Conservation (phyloP, 257 asterid species). For the Orobanche coerulescens region DNA sequence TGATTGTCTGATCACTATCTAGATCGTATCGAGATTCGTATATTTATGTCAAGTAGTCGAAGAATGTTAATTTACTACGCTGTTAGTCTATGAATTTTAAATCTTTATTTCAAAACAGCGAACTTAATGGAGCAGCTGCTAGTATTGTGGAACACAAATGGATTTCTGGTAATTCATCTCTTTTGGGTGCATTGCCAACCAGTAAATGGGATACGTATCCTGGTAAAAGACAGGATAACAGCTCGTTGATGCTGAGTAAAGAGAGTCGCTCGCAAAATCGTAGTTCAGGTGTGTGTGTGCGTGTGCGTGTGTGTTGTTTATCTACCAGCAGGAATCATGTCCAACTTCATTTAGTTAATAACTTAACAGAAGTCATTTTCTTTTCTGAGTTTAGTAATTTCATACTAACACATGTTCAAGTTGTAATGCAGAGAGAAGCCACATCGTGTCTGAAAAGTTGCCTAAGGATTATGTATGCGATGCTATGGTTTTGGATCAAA, state of each 20-base stretch:
- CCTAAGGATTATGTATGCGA: slow-evolving; percentile 21
- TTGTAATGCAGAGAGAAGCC: slow-evolving; percentile 28
- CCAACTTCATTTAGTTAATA: background rate
- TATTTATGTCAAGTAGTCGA: background rate
- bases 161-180: slow-evolving; percentile 13
- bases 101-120: slow-evolving; percentile 21
- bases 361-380: background rate
- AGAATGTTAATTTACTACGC: background rate
- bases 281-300: slow-evolving; percentile 23
- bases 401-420: slow-evolving; percentile 4
- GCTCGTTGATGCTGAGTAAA: slow-evolving; percentile 13
- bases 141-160: slow-evolving; percentile 15
- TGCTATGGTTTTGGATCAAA: slow-evolving; percentile 24
- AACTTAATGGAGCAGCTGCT: slow-evolving; percentile 27
- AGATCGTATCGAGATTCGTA: slow-evolving; percentile 1
- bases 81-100: slow-evolving; percentile 3
- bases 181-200: slow-evolving; percentile 7
- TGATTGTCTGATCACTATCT: background rate
- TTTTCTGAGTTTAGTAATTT: slow-evolving; percentile 5
- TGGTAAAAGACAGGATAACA: slow-evolving; percentile 22
- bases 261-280: slow-evolving; percentile 18
- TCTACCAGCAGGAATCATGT: slow-evolving; percentile 10
- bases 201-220: slow-evolving; percentile 19
- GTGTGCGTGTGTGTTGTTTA: background rate
- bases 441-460: background rate